Conservation (phyloP, 257 asterid species). For the Solanum acaule region DNA sequence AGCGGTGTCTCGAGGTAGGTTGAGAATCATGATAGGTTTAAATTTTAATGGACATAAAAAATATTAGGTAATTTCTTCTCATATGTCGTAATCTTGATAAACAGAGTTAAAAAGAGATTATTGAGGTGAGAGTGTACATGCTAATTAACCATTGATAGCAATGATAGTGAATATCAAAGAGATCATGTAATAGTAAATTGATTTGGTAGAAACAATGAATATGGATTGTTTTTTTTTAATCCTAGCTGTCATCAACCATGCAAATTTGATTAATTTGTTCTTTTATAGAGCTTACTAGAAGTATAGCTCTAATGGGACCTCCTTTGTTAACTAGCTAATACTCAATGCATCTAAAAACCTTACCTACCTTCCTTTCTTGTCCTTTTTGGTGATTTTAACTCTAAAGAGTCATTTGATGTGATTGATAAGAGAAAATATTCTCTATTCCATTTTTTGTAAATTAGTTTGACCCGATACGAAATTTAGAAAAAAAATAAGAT, state of each 20-base stretch:
- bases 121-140: not conserved
- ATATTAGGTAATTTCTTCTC: too few relatives aligned
- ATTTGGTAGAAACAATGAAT: not conserved
- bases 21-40: not conserved
- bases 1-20: not conserved
- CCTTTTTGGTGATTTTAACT: not conserved
- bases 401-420: too few relatives aligned
- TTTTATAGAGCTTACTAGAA: not conserved
- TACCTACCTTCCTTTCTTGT: not conserved
- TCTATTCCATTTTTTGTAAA: fast-evolving
- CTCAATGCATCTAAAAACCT: not conserved
- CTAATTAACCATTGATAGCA: not conserved
- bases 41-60: too few relatives aligned
- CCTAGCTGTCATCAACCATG: not conserved
- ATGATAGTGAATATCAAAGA: not conserved
- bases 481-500: too few relatives aligned
- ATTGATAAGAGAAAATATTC: too few relatives aligned
- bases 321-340: not conserved
- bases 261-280: not conserved
- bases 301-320: not conserved
- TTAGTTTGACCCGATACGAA: fast-evolving
- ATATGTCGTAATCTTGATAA: not conserved
- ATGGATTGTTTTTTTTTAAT: not conserved
- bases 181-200: not conserved
- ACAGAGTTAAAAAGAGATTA: not conserved